phyloP scores from a whole-genome alignment of 2,329 filamentous ascomycete species.

The Colletotrichum tropicale region DNA sequence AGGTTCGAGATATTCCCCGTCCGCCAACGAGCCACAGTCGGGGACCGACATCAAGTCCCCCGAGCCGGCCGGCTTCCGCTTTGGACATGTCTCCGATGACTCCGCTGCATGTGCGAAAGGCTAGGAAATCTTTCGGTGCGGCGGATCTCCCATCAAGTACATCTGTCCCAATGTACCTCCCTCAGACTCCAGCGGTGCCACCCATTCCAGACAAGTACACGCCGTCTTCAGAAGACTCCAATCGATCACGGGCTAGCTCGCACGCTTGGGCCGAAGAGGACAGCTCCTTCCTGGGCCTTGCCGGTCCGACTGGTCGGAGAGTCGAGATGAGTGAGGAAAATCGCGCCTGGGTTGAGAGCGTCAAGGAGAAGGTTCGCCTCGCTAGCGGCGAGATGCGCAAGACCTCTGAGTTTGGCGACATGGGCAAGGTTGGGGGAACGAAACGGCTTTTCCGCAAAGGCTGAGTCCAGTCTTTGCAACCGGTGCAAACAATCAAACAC shows the following conservation, averaged over 20 bases:
- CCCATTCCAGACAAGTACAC: constrained; percentile 38
- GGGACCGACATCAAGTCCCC: constrained; percentile 34
- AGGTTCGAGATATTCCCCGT: constrained; percentile 57
- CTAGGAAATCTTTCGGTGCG: constrained; percentile 50
- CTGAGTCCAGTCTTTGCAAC: background rate
- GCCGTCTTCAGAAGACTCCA: constrained; percentile 49
- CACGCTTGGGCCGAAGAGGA: constrained; percentile 64
- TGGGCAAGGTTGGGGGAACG: constrained; percentile 75
- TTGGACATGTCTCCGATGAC: constrained; percentile 46
- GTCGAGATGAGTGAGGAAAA: constrained; percentile 74
- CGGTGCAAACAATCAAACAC: background rate
- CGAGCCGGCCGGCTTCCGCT: constrained; percentile 37
- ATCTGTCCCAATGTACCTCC: constrained; percentile 29
- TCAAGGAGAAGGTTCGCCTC: constrained; percentile 79
- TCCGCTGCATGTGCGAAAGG: constrained; percentile 60
- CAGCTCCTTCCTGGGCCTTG: constrained; percentile 67
- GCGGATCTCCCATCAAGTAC: constrained; percentile 22
- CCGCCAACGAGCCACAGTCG: constrained; percentile 20
- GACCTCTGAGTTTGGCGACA: constrained; percentile 62
- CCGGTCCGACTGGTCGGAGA: constrained; percentile 70
- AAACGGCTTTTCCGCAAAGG: constrained; percentile 70
- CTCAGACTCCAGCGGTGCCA: constrained; percentile 48
- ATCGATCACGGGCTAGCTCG: constrained; percentile 56
- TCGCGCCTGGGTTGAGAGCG: constrained; percentile 80
- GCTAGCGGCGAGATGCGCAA: constrained; percentile 63